Conservation (phyloP, 108 stramenopile genomes). For the Nitzschia putrida region DNA sequence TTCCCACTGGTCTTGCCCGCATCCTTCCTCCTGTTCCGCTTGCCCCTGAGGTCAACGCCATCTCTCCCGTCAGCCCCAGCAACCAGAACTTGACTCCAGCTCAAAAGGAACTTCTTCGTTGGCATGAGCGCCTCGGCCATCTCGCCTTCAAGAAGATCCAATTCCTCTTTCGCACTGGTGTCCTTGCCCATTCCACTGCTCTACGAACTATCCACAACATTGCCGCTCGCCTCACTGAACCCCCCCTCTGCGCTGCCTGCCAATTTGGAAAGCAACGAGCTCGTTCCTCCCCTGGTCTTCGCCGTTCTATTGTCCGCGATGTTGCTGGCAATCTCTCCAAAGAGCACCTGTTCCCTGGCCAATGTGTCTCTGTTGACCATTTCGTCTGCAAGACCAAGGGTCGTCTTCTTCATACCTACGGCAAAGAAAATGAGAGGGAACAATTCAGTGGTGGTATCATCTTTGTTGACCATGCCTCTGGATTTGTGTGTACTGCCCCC, state of each 20-base stretch:
- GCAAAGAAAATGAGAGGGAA: conserved; percentile 25
- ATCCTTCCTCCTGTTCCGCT: conserved; percentile 8
- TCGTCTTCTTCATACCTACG: conserved; percentile 26
- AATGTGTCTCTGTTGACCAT: conserved; percentile 45
- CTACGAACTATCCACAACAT: not conserved
- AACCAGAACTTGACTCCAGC: conserved; percentile 49
- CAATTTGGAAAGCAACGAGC: conserved; percentile 25
- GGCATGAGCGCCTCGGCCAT: conserved; percentile 37
- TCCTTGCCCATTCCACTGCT: conserved; percentile 4
- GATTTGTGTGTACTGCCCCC: conserved; percentile 29
- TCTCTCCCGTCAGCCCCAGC: no score
- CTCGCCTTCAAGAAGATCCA: conserved; percentile 14
- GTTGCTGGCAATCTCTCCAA: conserved; percentile 15
- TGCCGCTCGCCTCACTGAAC: not conserved
- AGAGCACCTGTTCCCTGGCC: conserved; percentile 33
- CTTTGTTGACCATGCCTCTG: conserved; percentile 39
- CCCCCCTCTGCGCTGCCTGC: conserved; percentile 31
- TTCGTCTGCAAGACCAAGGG: conserved; percentile 28
- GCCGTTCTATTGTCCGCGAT: not conserved
- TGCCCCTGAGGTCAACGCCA: not conserved
- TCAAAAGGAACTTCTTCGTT: conserved; percentile 48
- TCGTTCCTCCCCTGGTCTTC: not conserved
- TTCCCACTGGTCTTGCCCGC: conserved; percentile 2
- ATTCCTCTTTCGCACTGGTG: conserved; percentile 9
- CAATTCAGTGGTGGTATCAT: conserved; percentile 34